phyloP scores from a whole-genome alignment of 2,329 filamentous ascomycete genomes.

The Verticillium alfalfae region DNA sequence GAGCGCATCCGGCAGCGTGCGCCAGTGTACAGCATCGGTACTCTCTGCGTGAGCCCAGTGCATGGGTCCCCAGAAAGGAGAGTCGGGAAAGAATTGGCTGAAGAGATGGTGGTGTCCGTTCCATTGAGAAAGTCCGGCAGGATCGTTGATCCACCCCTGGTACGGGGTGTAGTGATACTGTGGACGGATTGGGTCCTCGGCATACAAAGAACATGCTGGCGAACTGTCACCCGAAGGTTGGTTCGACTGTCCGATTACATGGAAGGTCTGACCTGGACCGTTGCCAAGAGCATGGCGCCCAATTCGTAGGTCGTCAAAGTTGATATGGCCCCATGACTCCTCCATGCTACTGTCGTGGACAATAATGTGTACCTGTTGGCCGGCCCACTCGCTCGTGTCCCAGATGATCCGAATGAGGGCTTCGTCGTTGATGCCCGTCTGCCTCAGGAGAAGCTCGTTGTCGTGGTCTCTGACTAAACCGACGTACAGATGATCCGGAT shows the following conservation, averaged over 20 bases:
- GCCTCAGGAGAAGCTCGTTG: constrained; percentile 16
- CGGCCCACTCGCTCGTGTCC: constrained; percentile 21
- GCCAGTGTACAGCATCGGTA: constrained; percentile 17
- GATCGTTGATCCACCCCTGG: constrained; percentile 22
- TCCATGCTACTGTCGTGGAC: constrained; percentile 16
- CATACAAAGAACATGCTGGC: constrained; percentile 14
- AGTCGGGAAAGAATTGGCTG: constrained; percentile 17
- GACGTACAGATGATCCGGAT: constrained; percentile 20
- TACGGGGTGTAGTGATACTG: constrained; percentile 20
- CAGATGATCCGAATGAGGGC: constrained; percentile 21
- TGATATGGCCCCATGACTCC: constrained; percentile 20
- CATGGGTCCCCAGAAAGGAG: constrained; percentile 18
- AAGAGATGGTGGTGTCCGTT: constrained; percentile 19
- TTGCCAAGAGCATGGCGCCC: constrained; percentile 18
- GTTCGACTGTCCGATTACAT: constrained; percentile 20
- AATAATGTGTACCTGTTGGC: constrained; percentile 15
- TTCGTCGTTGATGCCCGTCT: constrained; percentile 22
- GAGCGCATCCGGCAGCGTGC: constrained; percentile 15
- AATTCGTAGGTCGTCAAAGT: constrained; percentile 22
- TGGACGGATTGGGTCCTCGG: constrained; percentile 16
- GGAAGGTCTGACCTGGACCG: constrained; percentile 16
- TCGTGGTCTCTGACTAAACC: constrained; percentile 19
- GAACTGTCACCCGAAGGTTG: constrained; percentile 11
- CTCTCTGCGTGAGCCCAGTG: constrained; percentile 18
- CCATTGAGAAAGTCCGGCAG: constrained; percentile 15